phyloP scores from a whole-genome alignment of 441 rosid genomes.

The Melastoma candidum region DNA sequence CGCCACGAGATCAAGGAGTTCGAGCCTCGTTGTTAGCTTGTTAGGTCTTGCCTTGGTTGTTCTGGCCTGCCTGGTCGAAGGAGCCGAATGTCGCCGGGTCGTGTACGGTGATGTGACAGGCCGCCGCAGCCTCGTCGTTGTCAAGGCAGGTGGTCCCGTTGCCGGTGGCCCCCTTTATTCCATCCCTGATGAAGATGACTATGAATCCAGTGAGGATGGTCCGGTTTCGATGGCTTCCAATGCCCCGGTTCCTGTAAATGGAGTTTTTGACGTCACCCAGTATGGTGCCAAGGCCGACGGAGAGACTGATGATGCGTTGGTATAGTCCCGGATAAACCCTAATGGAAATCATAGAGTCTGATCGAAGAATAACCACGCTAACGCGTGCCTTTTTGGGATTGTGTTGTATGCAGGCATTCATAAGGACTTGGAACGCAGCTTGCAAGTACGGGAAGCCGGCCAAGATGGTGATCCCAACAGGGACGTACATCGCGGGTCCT shows the following conservation, averaged over 20 bases:
- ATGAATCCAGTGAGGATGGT: too few species aligned
- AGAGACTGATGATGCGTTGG: conserved; percentile 4
- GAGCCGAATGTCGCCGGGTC: conserved; percentile 2
- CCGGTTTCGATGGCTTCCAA: too few species aligned
- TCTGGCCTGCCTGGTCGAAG: conserved; percentile 1
- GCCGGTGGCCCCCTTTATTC: too few species aligned
- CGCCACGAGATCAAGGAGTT: background rate
- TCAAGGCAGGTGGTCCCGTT: background rate
- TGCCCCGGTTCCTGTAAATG: too few species aligned
- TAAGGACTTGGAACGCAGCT: conserved; percentile 28
- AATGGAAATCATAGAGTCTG: too few species aligned
- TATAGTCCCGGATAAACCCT: background rate
- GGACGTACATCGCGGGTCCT: conserved; percentile 20
- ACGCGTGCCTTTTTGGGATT: too few species aligned
- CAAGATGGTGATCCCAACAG: conserved; percentile 23
- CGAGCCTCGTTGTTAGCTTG: background rate
- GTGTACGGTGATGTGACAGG: background rate
- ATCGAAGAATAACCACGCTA: too few species aligned
- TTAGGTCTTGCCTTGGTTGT: conserved; percentile 3
- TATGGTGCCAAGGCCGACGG: background rate
- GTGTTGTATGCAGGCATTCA: conserved; percentile 24
- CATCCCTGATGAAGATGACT: too few species aligned
- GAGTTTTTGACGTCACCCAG: conserved; percentile 1
- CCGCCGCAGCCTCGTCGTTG: background rate
- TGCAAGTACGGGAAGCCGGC: conserved; percentile 22